Conservation (phyloP, 352 stramenopile species). For the Pythium phragmitis region DNA sequence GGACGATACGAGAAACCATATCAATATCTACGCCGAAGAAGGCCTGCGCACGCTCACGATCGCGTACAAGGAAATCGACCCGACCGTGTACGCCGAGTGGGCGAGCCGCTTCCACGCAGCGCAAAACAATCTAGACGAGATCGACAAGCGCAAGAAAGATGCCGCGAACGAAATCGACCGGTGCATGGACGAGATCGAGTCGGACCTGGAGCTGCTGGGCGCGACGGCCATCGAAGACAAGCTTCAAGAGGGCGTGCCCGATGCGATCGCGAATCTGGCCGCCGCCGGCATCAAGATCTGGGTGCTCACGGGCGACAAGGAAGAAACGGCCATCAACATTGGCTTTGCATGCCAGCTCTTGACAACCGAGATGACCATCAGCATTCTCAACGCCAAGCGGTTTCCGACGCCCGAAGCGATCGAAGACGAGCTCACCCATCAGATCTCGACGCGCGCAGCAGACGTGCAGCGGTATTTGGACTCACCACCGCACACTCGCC, state of each 20-base stretch:
- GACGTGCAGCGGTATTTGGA: constrained; percentile 54
- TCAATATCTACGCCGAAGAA: constrained; percentile 84
- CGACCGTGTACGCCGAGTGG: constrained; percentile 66
- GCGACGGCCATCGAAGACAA: constrained; percentile 88
- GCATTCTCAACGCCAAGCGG: constrained; percentile 74
- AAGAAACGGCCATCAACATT: constrained; percentile 91
- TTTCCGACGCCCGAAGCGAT: constrained; percentile 48
- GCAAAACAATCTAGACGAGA: constrained; percentile 57
- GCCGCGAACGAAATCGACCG: constrained; percentile 62
- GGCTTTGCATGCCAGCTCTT: constrained; percentile 81
- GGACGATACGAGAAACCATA: constrained; percentile 52
- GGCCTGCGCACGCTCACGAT: constrained; percentile 89
- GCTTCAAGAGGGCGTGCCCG: constrained; percentile 78
- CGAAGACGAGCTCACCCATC: constrained; percentile 43
- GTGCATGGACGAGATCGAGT: constrained; percentile 79
- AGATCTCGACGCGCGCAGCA: constrained; percentile 41
- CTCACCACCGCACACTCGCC: constrained; percentile 37
- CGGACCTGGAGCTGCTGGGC: constrained; percentile 69
- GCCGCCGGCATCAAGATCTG: constrained; percentile 84
- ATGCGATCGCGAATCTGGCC: constrained; percentile 71
- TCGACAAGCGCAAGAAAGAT: constrained; percentile 62
- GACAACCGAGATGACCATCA: constrained; percentile 93
- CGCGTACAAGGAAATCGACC: constrained; percentile 53
- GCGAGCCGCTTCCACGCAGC: constrained; percentile 60
- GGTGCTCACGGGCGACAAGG: constrained; percentile 89